A percentile compares a stretch with the other conserved stretches of the same genome.
phyloP scores from a whole-genome alignment of 208 protist genomes.

The Acanthamoeba polyphaga region DNA sequence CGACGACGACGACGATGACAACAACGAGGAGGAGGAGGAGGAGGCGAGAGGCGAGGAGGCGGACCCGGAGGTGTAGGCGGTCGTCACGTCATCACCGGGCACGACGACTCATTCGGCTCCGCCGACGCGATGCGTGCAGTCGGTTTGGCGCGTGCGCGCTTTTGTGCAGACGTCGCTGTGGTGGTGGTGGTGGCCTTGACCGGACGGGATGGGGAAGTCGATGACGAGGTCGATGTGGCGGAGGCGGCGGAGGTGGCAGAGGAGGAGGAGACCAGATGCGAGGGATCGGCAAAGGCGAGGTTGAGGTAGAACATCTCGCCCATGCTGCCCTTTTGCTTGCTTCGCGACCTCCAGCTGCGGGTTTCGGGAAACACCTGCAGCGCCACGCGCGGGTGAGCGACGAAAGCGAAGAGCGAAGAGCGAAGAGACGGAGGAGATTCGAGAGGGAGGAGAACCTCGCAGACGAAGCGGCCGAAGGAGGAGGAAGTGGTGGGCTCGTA shows the following conservation, averaged over 20 bases:
- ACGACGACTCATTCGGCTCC: no score
- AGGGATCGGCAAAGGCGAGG: not conserved
- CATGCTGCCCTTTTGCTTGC: slow-evolving; percentile 2
- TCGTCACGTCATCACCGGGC: no score
- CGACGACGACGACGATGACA: no score
- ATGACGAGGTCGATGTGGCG: not conserved
- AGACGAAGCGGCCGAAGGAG: not conserved
- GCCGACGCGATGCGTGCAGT: no score
- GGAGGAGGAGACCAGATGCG: not conserved
- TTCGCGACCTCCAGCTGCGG: slow-evolving; percentile 18
- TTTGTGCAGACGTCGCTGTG: no score
- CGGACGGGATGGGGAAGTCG: no score
- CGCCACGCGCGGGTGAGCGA: not conserved
- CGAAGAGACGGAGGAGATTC: not conserved
- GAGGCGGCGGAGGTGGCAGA: not conserved
- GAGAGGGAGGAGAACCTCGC: not conserved
- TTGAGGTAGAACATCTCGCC: slow-evolving; percentile 53
- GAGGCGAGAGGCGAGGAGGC: no score
- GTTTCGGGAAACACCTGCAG: not conserved
- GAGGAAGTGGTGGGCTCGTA: slow-evolving; percentile 7
- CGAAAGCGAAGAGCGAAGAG: not conserved
- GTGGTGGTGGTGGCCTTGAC: no score
- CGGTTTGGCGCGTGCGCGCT: no score
- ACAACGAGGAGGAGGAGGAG: no score
- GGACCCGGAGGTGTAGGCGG: no score